Evolutionary conservation across 257 asterid genomes (phyloP).

Genomic region (Nicotiana knightiana): DNA sequence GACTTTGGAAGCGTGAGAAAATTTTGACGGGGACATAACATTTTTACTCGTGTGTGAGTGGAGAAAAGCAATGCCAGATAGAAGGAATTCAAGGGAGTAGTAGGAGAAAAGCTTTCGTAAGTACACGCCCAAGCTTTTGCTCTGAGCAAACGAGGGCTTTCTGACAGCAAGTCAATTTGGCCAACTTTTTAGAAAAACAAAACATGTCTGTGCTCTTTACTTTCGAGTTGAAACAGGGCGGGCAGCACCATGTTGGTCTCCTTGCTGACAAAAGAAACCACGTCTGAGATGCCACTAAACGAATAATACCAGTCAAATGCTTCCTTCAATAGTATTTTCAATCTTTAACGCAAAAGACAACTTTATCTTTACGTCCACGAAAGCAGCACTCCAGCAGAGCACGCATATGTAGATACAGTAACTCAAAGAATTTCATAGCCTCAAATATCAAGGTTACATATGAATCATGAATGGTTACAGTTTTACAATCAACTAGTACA

Average conservation of each 20-base stretch:
- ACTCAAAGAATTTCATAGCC: neutral
- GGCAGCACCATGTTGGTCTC: neutral
- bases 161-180: constrained; percentile 8
- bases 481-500: constrained; percentile 3
- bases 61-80: neutral
- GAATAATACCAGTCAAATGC: neutral
- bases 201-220: neutral
- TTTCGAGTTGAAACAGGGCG: neutral
- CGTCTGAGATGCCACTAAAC: neutral
- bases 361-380: neutral
- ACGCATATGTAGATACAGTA: neutral
- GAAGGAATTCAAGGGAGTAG: neutral
- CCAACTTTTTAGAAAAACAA: neutral
- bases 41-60: neutral
- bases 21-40: constrained; percentile 36
- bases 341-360: neutral
- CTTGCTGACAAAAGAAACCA: constrained; percentile 11
- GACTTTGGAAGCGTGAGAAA: neutral
- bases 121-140: neutral
- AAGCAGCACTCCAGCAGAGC: neutral
- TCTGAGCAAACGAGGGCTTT: neutral
- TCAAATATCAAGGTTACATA: neutral
- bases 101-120: neutral
- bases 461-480: neutral
- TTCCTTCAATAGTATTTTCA: neutral